A percentile compares a stretch with the other conserved stretches of the same genome.
Evolutionary conservation across 345 rosid species (phyloP).

Genomic region (Eucalyptus lansdowneana): DNA sequence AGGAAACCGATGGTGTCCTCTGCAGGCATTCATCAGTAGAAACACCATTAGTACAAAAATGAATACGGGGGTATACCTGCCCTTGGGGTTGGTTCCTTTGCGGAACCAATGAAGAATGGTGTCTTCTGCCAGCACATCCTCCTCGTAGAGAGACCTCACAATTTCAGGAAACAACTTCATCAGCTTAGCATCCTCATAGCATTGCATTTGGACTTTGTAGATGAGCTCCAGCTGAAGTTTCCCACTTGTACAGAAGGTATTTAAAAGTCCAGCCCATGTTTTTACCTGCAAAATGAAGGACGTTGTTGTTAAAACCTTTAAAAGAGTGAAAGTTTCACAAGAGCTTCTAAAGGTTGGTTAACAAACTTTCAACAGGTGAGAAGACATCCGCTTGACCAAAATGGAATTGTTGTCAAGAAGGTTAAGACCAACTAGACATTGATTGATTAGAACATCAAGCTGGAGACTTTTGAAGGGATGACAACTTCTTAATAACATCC

Average conservation of each 20-base stretch:
- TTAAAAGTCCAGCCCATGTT: conserved; percentile 79
- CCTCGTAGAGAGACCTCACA: conserved; percentile 78
- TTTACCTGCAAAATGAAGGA: conserved; percentile 43
- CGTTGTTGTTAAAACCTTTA: not conserved
- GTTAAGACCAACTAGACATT: not conserved
- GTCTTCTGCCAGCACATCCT: conserved; percentile 96
- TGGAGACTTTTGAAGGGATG: not conserved
- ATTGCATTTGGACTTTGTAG: conserved; percentile 97
- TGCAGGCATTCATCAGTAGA: not conserved
- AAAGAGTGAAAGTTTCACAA: not conserved
- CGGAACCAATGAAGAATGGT: conserved; percentile 92
- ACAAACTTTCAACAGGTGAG: not conserved
- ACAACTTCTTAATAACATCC: not conserved
- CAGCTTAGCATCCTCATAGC: conserved; percentile 95
- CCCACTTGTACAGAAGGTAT: conserved; percentile 73
- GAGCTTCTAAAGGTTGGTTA: not conserved
- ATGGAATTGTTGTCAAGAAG: not conserved
- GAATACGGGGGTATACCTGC: conserved; percentile 44
- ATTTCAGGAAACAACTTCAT: conserved; percentile 96
- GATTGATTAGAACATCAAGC: not conserved
- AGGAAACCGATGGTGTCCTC: not conserved
- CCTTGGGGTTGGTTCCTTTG: conserved; percentile 88
- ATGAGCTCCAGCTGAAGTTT: conserved; percentile 92
- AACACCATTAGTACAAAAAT: not conserved
- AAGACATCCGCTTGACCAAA: not conserved